phyloP scores from a whole-genome alignment of 2,329 filamentous ascomycete genomes.

The Phialemonium atrogriseum region DNA sequence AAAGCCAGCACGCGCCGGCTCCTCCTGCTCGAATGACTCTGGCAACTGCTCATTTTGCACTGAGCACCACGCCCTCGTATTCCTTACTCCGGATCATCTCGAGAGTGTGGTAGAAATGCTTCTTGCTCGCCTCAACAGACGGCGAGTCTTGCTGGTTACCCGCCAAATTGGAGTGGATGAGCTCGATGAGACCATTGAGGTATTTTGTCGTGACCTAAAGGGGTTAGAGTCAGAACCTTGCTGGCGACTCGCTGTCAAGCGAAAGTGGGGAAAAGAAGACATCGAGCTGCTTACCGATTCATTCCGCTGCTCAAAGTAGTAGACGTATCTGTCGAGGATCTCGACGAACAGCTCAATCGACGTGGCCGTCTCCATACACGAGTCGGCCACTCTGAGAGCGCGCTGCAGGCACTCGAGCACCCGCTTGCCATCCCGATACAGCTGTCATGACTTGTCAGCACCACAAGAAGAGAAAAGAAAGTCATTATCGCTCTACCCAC shows the following conservation, averaged over 20 bases:
- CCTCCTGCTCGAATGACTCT: conserved; percentile 13
- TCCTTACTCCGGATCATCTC: conserved; percentile 89
- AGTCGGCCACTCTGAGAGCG: conserved; percentile 90
- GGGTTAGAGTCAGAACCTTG: conserved; percentile 5
- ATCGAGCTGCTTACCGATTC: conserved; percentile 57
- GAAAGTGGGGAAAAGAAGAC: background rate
- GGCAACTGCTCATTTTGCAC: conserved; percentile 44
- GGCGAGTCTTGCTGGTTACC: conserved; percentile 76
- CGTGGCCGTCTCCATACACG: conserved; percentile 96
- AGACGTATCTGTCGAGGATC: conserved; percentile 96
- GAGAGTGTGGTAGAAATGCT: conserved; percentile 89
- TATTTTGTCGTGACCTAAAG: conserved; percentile 82
- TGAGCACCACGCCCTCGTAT: conserved; percentile 83
- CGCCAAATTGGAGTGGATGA: conserved; percentile 92
- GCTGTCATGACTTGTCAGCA: conserved; percentile 27
- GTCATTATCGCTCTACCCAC: conserved; percentile 41
- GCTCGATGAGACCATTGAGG: conserved; percentile 92
- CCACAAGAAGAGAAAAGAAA: conserved; percentile 6
- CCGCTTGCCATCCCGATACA: conserved; percentile 95
- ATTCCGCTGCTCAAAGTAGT: conserved; percentile 99
- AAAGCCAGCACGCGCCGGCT: too few relatives aligned
- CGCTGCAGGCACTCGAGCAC: conserved; percentile 95
- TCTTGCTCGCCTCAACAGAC: conserved; percentile 79
- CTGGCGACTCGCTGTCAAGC: too few relatives aligned
- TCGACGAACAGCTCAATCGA: conserved; percentile 98